phyloP scores from a whole-genome alignment of 2,329 filamentous ascomycete genomes.

The Grosmannia clavigera region DNA sequence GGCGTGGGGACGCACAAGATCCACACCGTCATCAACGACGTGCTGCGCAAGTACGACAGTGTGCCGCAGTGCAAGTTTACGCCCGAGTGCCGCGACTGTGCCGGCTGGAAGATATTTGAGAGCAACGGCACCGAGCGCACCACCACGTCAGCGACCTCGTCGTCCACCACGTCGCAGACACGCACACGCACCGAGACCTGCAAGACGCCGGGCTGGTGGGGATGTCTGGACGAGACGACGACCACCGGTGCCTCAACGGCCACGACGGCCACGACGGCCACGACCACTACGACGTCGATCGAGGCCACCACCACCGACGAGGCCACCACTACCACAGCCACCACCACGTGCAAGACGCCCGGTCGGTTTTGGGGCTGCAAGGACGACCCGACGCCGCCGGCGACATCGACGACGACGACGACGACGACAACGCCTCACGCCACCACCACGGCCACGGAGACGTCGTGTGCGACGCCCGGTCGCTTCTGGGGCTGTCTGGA shows the following conservation, averaged over 20 bases:
- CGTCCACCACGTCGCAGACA: slow-evolving; percentile 37
- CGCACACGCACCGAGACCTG: slow-evolving; percentile 72
- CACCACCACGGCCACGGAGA: slow-evolving; percentile 13
- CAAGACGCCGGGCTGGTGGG: slow-evolving; percentile 84
- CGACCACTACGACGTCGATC: slow-evolving; percentile 24
- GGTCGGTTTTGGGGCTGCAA: slow-evolving; percentile 15
- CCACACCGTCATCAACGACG: slow-evolving; percentile 72
- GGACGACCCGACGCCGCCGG: slow-evolving; percentile 6
- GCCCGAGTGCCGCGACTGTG: slow-evolving; percentile 76
- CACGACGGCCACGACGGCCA: slow-evolving; percentile 26
- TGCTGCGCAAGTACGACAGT: slow-evolving; percentile 69
- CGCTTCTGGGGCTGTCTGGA: slow-evolving; percentile 11
- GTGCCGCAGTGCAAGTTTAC: slow-evolving; percentile 69
- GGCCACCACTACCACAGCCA: slow-evolving; percentile 13
- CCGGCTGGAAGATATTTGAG: slow-evolving; percentile 86
- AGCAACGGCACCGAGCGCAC: slow-evolving; percentile 77
- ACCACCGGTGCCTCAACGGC: slow-evolving; percentile 27
- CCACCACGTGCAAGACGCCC: slow-evolving; percentile 14
- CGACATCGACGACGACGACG: slow-evolving; percentile 13
- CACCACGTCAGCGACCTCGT: slow-evolving; percentile 42
- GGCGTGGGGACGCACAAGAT: slow-evolving; percentile 89
- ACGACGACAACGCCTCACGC: slow-evolving; percentile 14
- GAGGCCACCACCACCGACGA: slow-evolving; percentile 13
- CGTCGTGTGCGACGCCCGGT: slow-evolving; percentile 10
- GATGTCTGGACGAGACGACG: slow-evolving; percentile 57